Base-by-base conservation (phyloP, 1,284 basidiomycete genomes). In the Ustilago trichophora region DNA sequence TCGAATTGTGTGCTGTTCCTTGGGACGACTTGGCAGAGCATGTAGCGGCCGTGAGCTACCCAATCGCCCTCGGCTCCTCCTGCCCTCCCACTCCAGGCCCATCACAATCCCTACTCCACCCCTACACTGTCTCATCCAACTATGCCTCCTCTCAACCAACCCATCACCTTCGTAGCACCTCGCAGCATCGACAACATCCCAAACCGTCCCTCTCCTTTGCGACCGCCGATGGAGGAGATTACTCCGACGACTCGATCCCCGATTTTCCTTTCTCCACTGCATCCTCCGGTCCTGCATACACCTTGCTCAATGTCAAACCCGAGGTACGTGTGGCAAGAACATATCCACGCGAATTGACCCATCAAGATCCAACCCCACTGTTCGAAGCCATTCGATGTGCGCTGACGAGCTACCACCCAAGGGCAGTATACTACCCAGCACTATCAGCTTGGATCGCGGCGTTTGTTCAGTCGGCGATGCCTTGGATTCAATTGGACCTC, bases 1-100 rank as follows among this genome's bases (percentile, higher is more conserved):
- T 67, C 2, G 57, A 67, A 16, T 24, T 50, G 27, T 67, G 64
- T 26, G 25, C n/a, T 3, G 45, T 67, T 1, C 57, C 64, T 1
- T 67, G 36, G 37, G 64, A 67, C 21, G 64, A 67, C 45, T 21
- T 67, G 9, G 41, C 64, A 10, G 64, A 67, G 21, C 64, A 67
- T n/a, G 46, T 67, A 0, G 57, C 64, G 6, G 64, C 64, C 3
- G 64, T 67, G 3, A 47, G 42, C 25, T 57, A 62, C 21, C 57
- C 64, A 1, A 43, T 60, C 19, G 57, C 64, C 3, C 32, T 58
- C 3, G 48, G 35, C 6, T 51, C 63, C 0, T 55, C 49, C 2
- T 60, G 53, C 26, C 56, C 64, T 6, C 57, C 64, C 6, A 60
- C 64, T 18, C 64, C 64, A 1, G 60, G 60, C 4, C 60, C 60